phyloP scores from a whole-genome alignment of 139 green algal genomes.

The Trebouxia sp. region DNA sequence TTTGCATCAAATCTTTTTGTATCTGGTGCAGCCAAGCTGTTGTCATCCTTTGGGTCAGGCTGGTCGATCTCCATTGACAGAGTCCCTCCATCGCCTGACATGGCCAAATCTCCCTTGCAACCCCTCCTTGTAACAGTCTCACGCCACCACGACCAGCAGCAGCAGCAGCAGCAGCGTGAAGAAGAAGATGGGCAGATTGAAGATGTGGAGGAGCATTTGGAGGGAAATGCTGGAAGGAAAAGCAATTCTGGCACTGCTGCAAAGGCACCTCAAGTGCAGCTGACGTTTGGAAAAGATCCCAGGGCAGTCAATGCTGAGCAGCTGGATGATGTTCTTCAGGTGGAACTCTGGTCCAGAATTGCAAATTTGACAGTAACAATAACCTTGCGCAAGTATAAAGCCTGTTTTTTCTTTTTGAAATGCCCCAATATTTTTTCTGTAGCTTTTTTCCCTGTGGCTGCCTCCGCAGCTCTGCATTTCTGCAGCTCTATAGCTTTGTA shows the following conservation, averaged over 20 bases:
- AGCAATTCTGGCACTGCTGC: too few species aligned
- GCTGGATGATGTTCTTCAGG: conserved; percentile 33
- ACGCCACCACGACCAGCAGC: too few species aligned
- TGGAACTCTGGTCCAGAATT: background rate
- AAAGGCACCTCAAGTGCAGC: background rate
- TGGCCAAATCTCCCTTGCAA: conserved; percentile 36
- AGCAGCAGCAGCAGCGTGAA: background rate
- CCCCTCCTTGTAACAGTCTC: conserved; percentile 33
- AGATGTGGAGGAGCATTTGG: background rate
- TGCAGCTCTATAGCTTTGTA: too few species aligned
- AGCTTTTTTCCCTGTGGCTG: too few species aligned
- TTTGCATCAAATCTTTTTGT: background rate
- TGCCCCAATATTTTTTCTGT: too few species aligned
- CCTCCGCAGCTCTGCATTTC: too few species aligned
- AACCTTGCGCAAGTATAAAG: too few species aligned
- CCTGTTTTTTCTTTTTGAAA: too few species aligned
- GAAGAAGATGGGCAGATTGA: conserved; percentile 17
- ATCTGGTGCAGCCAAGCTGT: conserved; percentile 28
- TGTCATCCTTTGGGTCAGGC: conserved; percentile 15
- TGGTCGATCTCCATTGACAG: conserved; percentile 30
- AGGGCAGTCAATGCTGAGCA: conserved; percentile 34
- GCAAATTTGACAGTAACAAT: too few species aligned
- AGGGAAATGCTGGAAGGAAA: too few species aligned
- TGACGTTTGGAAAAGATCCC: conserved; percentile 1
- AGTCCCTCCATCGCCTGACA: conserved; percentile 39